Base-by-base conservation (phyloP, 495 filamentous ascomycete species). In the Aspergillus baeticus region DNA sequence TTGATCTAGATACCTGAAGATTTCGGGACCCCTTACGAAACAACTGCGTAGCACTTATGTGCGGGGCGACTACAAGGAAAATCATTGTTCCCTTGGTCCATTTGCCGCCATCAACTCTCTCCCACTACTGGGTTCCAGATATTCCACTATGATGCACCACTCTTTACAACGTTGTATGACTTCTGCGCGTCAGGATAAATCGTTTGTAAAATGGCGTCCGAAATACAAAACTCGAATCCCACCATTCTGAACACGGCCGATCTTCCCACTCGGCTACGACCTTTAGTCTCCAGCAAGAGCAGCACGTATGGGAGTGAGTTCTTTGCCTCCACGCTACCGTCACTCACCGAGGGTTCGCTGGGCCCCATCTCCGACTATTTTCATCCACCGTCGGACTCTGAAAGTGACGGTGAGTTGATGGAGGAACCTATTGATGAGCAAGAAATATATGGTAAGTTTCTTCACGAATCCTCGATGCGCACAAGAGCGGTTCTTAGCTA, bases 391-490 rank as follows among this genome's bases (percentile, higher is more conserved):
- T 67, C 66, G 17, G 70, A 75, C 11, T 62, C 69, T 20, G 81
- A 81, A 45, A 79, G 79, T 35, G 83, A 83, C 29, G 87, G 87
- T 47, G 84, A 90, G 42, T 74, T 83, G 15, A 67, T 75, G 6
- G 77, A 85, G 22, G 92, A 96, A 58, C 89, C 86, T 26, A 94
- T 98, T 57, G 94, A 98, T 63, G 91, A 91, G 67, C 95, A 97
- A 66, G 94, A 98, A 71, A 90, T 98, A 21, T 98, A 91, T 64
- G 92, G 92, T 96, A 77, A 42, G 47, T 29, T 43, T n/a, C 36
- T 37, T 38, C 54, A 20, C n/a, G n/a, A n/a, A n/a, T n/a, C n/a
- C n/a, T n/a, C n/a, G 15, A n/a, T 46, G 22, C 5, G 35, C 26
- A 8, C 6, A 33, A 35, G n/a, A 42, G 33, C n/a, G 10, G 23